Evolutionary conservation across 495 filamentous ascomycete species (phyloP).

Genomic region (Sphaerosporella brunnea): DNA sequence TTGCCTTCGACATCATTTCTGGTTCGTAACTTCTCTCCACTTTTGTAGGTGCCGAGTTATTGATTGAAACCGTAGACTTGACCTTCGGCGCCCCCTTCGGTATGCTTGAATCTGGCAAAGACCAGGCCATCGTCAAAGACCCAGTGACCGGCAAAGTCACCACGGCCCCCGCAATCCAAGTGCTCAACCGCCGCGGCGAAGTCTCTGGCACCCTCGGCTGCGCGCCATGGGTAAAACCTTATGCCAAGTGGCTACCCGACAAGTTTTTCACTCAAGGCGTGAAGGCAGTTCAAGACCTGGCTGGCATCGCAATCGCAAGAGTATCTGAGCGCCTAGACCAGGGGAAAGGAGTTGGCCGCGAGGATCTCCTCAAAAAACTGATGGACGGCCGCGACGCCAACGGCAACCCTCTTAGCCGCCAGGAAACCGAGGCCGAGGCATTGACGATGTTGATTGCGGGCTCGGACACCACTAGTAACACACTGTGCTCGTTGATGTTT

Average conservation of each 20-base stretch:
- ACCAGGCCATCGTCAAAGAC: constrained; percentile 39
- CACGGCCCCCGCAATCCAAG: constrained; percentile 49
- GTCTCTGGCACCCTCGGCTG: constrained; percentile 47
- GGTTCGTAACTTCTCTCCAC: too few species aligned
- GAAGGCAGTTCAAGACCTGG: constrained; percentile 45
- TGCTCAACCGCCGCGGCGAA: constrained; percentile 51
- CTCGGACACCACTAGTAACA: constrained; percentile 79
- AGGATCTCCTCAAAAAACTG: constrained; percentile 63
- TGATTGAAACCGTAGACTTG: constrained; percentile 41
- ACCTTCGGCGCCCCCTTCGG: constrained; percentile 41
- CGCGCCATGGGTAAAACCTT: constrained; percentile 43
- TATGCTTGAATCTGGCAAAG: constrained; percentile 43
- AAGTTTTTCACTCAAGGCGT: constrained; percentile 49
- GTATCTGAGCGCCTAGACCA: constrained; percentile 55
- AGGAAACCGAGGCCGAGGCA: constrained; percentile 75
- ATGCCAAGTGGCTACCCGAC: constrained; percentile 47
- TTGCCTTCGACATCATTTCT: constrained; percentile 76
- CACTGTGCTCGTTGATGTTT: constrained; percentile 70
- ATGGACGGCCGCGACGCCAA: constrained; percentile 76
- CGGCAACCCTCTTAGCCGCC: constrained; percentile 51
- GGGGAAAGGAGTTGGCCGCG: constrained; percentile 42
- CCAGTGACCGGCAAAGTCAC: constrained; percentile 36
- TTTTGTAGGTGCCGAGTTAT: too few species aligned
- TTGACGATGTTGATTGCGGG: constrained; percentile 83
- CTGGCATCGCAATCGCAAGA: constrained; percentile 62